Evolutionary conservation across 352 stramenopile species (phyloP), one percentile per base, ranked within the genome.

Genomic region (Pythium insidiosum): DNA sequence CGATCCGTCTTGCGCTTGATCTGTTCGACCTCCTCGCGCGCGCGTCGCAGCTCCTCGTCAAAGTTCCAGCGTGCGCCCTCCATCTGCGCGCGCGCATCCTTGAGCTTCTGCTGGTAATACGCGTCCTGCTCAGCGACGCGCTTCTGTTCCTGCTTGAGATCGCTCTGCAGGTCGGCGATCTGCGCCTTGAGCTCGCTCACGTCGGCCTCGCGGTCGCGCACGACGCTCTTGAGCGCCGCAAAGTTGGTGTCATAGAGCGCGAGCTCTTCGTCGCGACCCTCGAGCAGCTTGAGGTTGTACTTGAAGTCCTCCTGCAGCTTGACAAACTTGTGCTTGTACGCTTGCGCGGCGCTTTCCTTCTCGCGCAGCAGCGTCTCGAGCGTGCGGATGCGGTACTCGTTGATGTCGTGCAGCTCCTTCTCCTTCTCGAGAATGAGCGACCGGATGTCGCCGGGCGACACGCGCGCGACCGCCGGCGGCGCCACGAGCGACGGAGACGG

Each of bases 221-320:
- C 31, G 6, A 80, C 60, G 24, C 54, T 63, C 50, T 95, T 90
- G 13, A 96, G 47, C 2, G 67, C 67, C 20, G 72, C 71, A 41
- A 96, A 88, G 46, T 87, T 88, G 29, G 66, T 66, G 52, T 96
- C 86, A 63, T 95, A 96, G 23, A 87, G 58, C 33, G 70, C 68
- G 19, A 96, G 66, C 55, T 96, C 86, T 46, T 92, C 82, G 50
- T 96, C 86, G 25, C 86, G 75, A n/a, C 84, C 84, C 46, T 94
- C 86, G 9, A 96, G 63, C 7, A 96, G 59, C 66, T 92, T 92
- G 34, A 96, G 63, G 51, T 96, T 96, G 67, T 95, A 96, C 56
- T 93, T 88, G 72, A 96, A 96, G 58, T 96, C 87, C 43, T 95
- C 84, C 50, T 94, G 84, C 21, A 96, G 59, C 50, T 95, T 94